phyloP scores from a whole-genome alignment of 176 grass and related monocot species.

The Carex cristatella region DNA sequence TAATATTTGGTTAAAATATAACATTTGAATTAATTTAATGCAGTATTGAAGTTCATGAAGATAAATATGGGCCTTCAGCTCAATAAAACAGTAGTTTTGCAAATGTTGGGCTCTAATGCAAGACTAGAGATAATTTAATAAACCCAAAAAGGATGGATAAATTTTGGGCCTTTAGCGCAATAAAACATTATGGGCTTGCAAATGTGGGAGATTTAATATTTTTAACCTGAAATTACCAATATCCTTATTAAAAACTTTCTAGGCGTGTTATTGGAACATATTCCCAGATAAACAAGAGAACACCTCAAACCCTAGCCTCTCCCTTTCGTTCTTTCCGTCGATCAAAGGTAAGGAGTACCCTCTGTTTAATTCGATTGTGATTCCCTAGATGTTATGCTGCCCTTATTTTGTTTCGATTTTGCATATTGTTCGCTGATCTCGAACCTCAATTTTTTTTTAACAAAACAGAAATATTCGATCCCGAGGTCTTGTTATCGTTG shows the following conservation, averaged over 20 bases:
- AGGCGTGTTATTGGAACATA: neutral
- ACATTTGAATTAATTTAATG: too few relatives aligned
- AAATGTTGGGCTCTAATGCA: too few relatives aligned
- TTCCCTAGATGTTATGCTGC: neutral
- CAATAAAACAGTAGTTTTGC: too few relatives aligned
- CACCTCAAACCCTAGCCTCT: slow-evolving; percentile 1
- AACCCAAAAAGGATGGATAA: neutral
- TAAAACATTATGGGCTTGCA: neutral
- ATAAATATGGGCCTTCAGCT: too few relatives aligned
- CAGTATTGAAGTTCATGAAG: too few relatives aligned
- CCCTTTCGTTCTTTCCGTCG: neutral
- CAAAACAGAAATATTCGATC: neutral
- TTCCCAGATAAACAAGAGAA: slow-evolving; percentile 5
- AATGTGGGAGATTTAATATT: neutral
- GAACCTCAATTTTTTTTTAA: neutral
- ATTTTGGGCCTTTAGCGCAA: neutral
- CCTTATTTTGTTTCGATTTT: neutral
- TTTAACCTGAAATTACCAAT: neutral
- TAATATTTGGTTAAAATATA: too few relatives aligned
- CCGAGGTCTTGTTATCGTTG: neutral
- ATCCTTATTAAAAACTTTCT: neutral
- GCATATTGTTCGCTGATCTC: neutral
- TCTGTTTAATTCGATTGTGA: neutral
- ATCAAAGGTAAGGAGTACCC: neutral
- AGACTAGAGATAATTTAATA: neutral